Conservation (phyloP, 2,329 filamentous ascomycete genomes). For the Trichoderma guizhouense region DNA sequence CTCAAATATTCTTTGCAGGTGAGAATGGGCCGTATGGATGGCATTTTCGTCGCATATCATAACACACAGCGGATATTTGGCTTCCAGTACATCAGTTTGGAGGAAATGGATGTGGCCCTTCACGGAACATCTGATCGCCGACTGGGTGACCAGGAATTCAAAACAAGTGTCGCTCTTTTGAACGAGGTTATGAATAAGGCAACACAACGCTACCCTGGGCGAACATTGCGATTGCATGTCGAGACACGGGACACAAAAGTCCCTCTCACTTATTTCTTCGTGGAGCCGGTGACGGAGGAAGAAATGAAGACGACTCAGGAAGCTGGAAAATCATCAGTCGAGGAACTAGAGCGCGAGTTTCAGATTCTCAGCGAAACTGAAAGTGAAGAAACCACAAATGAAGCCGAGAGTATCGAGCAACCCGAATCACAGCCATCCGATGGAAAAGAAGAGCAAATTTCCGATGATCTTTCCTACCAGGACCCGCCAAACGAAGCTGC, state of each 20-base stretch:
- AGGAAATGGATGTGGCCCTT: conserved; percentile 86
- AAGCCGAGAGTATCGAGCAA: conserved; percentile 22
- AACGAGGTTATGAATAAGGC: conserved; percentile 77
- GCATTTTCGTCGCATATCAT: conserved; percentile 95
- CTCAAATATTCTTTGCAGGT: conserved; percentile 96
- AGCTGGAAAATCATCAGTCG: conserved; percentile 59
- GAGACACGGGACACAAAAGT: conserved; percentile 63
- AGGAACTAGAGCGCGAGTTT: conserved; percentile 64
- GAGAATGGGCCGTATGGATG: conserved; percentile 96
- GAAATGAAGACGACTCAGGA: conserved; percentile 73
- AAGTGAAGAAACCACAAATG: conserved; percentile 24
- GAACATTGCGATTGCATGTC: conserved; percentile 75
- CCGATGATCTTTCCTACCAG: conserved; percentile 21
- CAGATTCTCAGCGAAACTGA: conserved; percentile 45
- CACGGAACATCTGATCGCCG: conserved; percentile 67
- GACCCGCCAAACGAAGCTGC: conserved; percentile 35
- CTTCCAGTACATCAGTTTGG: conserved; percentile 86
- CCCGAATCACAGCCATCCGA: conserved; percentile 23
- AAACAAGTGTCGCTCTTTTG: conserved; percentile 71
- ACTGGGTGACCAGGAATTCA: conserved; percentile 83
- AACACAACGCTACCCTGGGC: conserved; percentile 69
- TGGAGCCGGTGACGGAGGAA: conserved; percentile 72
- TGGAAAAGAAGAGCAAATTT: conserved; percentile 26
- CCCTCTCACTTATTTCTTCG: conserved; percentile 84
- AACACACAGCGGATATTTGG: conserved; percentile 95